Evolutionary conservation across 257 asterid genomes (phyloP).

Genomic region (Solanum clarkiae): DNA sequence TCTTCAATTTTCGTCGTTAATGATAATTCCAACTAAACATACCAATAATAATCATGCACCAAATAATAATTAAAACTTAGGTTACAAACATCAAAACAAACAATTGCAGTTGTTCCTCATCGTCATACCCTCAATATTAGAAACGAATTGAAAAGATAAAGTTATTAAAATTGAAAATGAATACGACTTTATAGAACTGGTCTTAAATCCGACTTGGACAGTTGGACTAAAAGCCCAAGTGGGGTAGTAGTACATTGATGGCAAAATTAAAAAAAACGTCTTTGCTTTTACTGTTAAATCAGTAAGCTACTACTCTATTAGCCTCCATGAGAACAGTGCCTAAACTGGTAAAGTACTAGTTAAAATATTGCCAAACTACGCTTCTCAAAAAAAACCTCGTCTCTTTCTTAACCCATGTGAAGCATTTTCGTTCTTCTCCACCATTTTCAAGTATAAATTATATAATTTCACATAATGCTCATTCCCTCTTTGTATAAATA

Average conservation of each 20-base stretch:
- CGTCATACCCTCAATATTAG: too few relatives aligned
- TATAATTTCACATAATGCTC: too few relatives aligned
- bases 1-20: not conserved
- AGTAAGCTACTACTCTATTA: not conserved
- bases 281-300: not conserved
- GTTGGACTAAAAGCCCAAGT: not conserved
- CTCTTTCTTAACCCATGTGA: not conserved
- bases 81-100: not conserved
- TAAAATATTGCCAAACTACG: slow-evolving; percentile 3
- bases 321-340: not conserved
- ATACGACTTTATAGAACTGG: too few relatives aligned
- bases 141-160: not conserved
- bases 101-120: too few relatives aligned
- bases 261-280: not conserved
- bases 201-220: not conserved
- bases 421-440: not conserved
- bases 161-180: too few relatives aligned
- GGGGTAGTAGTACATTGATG: not conserved
- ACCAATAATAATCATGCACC: not conserved
- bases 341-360: not conserved
- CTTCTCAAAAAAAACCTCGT: slow-evolving; percentile 1
- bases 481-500: too few relatives aligned
- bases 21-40: not conserved
- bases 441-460: too few relatives aligned
- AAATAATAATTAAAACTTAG: not conserved